Evolutionary conservation across 2,329 filamentous ascomycete genomes (phyloP).

Genomic region (Botrytis squamosa): DNA sequence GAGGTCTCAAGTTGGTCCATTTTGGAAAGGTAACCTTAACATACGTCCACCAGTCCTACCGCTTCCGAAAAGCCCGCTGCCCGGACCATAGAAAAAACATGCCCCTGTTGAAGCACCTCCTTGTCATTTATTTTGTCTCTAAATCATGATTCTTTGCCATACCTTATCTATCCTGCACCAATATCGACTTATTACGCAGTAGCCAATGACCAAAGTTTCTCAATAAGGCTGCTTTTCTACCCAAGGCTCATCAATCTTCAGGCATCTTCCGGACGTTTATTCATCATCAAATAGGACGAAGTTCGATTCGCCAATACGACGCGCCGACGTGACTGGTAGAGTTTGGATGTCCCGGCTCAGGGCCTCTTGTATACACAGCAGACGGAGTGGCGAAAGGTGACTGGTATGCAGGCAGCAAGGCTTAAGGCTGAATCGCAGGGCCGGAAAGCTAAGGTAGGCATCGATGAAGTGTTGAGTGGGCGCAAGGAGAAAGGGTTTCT

Average conservation of each 20-base stretch:
- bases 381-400: slow-evolving; percentile 39
- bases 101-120: slow-evolving; percentile 21
- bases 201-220: slow-evolving; percentile 20
- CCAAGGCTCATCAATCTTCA: neutral
- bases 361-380: slow-evolving; percentile 33
- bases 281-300: neutral
- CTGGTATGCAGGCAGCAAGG: slow-evolving; percentile 49
- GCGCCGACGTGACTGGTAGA: slow-evolving; percentile 9
- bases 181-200: slow-evolving; percentile 18
- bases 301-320: slow-evolving; percentile 15
- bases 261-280: neutral
- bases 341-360: slow-evolving; percentile 22
- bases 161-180: slow-evolving; percentile 21
- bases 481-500: slow-evolving; percentile 23
- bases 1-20: slow-evolving; percentile 7
- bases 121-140: slow-evolving; percentile 18
- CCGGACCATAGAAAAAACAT: slow-evolving; percentile 19
- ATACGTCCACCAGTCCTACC: neutral
- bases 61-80: slow-evolving; percentile 16
- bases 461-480: slow-evolving; percentile 6
- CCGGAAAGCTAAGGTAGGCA: slow-evolving; percentile 59
- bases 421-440: slow-evolving; percentile 57
- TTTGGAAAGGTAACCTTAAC: neutral
- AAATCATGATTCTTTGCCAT: slow-evolving; percentile 17
- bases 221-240: slow-evolving; percentile 9